Evolutionary conservation across 805 yeast species (phyloP).

Genomic region (Candida insectalens): DNA sequence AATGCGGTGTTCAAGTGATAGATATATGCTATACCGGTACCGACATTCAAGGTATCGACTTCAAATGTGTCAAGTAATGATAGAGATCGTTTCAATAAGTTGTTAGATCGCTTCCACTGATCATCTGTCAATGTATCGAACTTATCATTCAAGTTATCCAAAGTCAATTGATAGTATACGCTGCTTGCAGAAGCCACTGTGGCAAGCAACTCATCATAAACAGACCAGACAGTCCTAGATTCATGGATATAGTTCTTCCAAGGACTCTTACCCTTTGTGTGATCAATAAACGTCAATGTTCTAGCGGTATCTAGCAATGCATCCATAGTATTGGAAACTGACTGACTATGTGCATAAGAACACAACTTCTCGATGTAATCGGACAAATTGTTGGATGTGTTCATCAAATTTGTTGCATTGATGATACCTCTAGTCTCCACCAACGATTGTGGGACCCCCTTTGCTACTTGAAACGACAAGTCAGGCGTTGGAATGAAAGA

Average conservation of each 20-base stretch:
- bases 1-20: constrained; percentile 12
- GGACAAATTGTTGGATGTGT: constrained; percentile 15
- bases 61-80: constrained; percentile 11
- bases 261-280: constrained; percentile 5
- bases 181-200: constrained; percentile 11
- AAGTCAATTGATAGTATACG: constrained; percentile 10
- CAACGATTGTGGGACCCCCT: constrained; percentile 10
- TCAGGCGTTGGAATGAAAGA: too few relatives aligned
- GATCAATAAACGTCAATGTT: constrained; percentile 3
- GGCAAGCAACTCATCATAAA: constrained; percentile 17
- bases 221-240: constrained; percentile 10
- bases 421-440: constrained; percentile 11
- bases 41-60: constrained; percentile 4
- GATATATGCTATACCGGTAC: constrained; percentile 5
- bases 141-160: constrained; percentile 7
- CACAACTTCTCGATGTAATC: constrained; percentile 17
- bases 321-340: not conserved
- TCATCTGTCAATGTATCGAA: constrained; percentile 4
- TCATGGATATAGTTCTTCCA: constrained; percentile 10
- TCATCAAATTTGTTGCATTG: constrained; percentile 11
- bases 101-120: constrained; percentile 15
- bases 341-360: constrained; percentile 1
- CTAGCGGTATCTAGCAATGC: constrained; percentile 9
- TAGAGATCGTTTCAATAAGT: constrained; percentile 14
- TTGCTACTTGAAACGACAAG: too few relatives aligned